Evolutionary conservation across 148 eudicot species (phyloP), one percentile per base, ranked within the genome.

Genomic region (Cornus suecica): DNA sequence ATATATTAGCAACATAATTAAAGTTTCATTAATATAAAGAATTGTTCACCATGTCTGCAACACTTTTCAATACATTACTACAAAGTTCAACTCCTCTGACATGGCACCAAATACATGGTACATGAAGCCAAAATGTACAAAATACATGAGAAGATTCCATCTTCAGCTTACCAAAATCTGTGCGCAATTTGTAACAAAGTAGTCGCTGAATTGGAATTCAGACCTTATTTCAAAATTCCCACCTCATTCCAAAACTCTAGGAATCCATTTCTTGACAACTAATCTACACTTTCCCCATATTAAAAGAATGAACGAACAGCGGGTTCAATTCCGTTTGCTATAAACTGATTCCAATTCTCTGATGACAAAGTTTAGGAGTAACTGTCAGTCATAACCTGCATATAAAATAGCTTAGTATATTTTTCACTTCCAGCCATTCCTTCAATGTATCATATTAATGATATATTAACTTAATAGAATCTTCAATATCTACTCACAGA

Each of bases 381-480:
- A 51, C 72, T 54, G 64, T 71, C 61, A 71, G 69, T 75, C 73
- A 74, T 68, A 66, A 76, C 79, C 86, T 79, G 83, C 74, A 80
- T 24, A 73, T 11, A 73, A 15, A 0, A 54, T 24, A 41, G 32
- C 45, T 27, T 30, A 41, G 65, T 42, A 11, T 48, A 22, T 13
- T 16, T 60, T 41, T 28, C 2, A n/a, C 18, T 14, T 65, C 24
- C 16, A 67, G 29, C 10, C 14, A 24, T 22, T 61, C 56, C 20
- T 18, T 25, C 26, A 54, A 66, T 18, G 14, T 34, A 52, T 48
- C 6, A 24, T 8, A 4, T 48, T 24, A 26, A 64, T 45, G 31
- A 41, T 4, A 11, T 15, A 65, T 51, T 31, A 30, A 65, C 32
- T 58, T 61, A 77, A 41, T 22, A 51, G 64, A 24, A 65, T 66